phyloP scores from a whole-genome alignment of 805 yeast species.

The Yamadazyma philogaea region DNA sequence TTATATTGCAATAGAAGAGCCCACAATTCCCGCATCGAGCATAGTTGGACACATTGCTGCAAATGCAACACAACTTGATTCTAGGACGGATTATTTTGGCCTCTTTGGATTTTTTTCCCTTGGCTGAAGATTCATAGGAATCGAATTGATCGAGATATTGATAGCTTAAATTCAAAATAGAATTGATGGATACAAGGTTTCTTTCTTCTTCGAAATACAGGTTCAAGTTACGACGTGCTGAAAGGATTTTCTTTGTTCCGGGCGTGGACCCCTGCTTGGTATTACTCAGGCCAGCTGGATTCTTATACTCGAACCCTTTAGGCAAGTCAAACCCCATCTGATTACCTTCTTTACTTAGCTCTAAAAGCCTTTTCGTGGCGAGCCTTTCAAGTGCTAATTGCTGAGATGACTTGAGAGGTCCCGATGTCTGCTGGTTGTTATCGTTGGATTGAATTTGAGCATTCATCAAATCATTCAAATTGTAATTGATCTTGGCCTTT shows the following conservation, averaged over 20 bases:
- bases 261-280: constrained; percentile 41
- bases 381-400: constrained; percentile 41
- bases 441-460: constrained; percentile 38
- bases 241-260: constrained; percentile 38
- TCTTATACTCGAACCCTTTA: constrained; percentile 35
- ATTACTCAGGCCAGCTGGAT: constrained; percentile 18
- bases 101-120: constrained; percentile 13
- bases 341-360: constrained; percentile 31
- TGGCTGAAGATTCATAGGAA: constrained; percentile 13
- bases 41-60: constrained; percentile 36
- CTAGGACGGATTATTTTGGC: constrained; percentile 26
- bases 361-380: constrained; percentile 34
- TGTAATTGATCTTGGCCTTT: constrained; percentile 44
- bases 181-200: constrained; percentile 40
- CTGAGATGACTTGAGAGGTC: constrained; percentile 40
- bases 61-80: constrained; percentile 39
- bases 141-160: constrained; percentile 39
- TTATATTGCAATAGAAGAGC: constrained; percentile 38
- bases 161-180: constrained; percentile 39
- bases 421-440: constrained; percentile 20
- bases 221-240: constrained; percentile 42
- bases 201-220: constrained; percentile 46
- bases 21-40: constrained; percentile 41
- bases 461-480: constrained; percentile 40
- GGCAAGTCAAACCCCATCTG: constrained; percentile 39